Percentiles rank a stretch among this genome's conserved stretches.
Evolutionary conservation across 106 monocot species (phyloP).

Genomic region (Apostasia shenzhenica): DNA sequence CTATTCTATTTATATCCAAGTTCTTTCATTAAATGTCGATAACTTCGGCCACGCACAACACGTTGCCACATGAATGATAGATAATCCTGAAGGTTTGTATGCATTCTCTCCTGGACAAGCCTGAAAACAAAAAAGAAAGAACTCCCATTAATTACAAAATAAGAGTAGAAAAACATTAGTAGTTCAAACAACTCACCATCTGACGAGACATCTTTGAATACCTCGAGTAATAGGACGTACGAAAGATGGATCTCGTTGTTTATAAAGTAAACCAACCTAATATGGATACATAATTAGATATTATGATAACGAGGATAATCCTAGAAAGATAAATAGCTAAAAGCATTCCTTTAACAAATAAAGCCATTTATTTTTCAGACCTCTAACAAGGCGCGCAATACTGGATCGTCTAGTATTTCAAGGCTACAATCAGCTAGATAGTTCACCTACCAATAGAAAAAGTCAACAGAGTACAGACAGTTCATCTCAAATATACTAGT

Average conservation of each 20-base stretch:
- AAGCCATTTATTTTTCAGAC: conserved; percentile 22
- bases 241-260: conserved; percentile 87
- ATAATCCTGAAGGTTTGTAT: conserved; percentile 50
- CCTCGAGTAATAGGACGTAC: conserved; percentile 74
- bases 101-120: conserved; percentile 75
- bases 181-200: conserved; percentile 59
- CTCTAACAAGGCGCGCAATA: conserved; percentile 67
- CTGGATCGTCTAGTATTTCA: conserved; percentile 91
- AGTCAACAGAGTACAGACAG: neutral
- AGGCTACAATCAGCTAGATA: conserved; percentile 75
- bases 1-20: conserved; percentile 55
- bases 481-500: no score
- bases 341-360: neutral
- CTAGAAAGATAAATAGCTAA: neutral
- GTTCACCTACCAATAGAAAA: conserved; percentile 49
- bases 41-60: conserved; percentile 75
- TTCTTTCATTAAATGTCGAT: conserved; percentile 95
- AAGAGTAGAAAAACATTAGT: neutral
- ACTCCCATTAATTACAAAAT: neutral
- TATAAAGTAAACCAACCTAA: conserved; percentile 90
- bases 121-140: conserved; percentile 17
- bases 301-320: neutral
- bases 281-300: neutral
- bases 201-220: conserved; percentile 73
- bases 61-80: conserved; percentile 66